Base-by-base conservation (phyloP, 441 rosid genomes). In the Jatropha podagrica region DNA sequence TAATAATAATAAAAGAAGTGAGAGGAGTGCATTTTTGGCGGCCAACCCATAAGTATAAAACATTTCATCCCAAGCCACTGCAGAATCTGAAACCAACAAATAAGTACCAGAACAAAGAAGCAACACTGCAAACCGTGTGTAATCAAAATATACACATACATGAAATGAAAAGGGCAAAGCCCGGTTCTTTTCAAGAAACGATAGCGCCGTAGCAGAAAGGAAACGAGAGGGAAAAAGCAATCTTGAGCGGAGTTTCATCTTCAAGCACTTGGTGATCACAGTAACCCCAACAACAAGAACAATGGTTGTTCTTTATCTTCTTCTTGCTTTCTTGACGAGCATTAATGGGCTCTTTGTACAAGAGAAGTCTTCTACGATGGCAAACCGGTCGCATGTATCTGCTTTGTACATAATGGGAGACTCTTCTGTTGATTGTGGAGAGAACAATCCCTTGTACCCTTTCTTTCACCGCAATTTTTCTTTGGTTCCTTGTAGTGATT, bases 351-450 rank as follows among this genome's bases (percentile, higher is more conserved):
- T 27, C 59, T 23, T 60, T 14, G 4, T 41, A 14, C 62, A 76
- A 15, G 56, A 12, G 11, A n/a, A 46, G 4, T 42, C 60, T 55
- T 65, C 69, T 42, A 1, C 60, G 15, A 18, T 59, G 14, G 59
- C 7, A 27, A 59, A 54, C 55, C 59, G 20, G 7, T 37, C 74
- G 3, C 68, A 75, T 42, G 81, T 83, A 2, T 84, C 88, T 1
- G 88, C 92, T 2, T 71, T 90, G 72, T 79, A 74, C 81, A 76
- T 90, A 32, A 71, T 88, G 83, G 95, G 91, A 2, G 95, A 87
- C 77, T 90, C 94, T 67, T 88, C 91, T 2, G 92, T 90, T 60
- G 91, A 90, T 68, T 88, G 92, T 55, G 91, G 90, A 54, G 84
- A 81, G 38, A 88, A 87, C 80, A 75, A 82, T 23, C 85, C 85